Base-by-base conservation (phyloP, 805 yeast genomes). In the Wickerhamomyces canadensis region DNA sequence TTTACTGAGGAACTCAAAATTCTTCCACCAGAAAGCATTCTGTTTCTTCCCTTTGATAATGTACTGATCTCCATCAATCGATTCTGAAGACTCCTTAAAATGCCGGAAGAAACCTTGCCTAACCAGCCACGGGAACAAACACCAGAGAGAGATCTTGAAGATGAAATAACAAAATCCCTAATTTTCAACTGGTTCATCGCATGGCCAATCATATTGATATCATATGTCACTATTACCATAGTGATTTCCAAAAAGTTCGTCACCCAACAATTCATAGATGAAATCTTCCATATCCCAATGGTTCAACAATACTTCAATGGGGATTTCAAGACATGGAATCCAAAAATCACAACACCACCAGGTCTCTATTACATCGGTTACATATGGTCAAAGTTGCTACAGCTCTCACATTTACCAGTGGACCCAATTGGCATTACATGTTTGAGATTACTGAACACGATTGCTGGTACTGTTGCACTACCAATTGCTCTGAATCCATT, bases 261-360 rank as follows among this genome's bases (percentile, higher is more conserved):
- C 2, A 58, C 64, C 5, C 57, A 54, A 17, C 51, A 48, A 15
- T 66, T 65, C 44, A 67, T 67, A 10, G 96, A 93, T 62, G 98
- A 93, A 58, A 67, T 74, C 11, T 91, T 91, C 61, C 98, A 93
- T 55, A 68, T 85, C 17, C 76, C 78, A 7, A 98, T 93, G 65
- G 78, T 94, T 6, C 68, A 75, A 40, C 68, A 65, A 33, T 88
- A 83, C 52, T 73, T 86, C 41, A 47, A 56, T 2, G 82, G 81
- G 11, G 64, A 76, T 35, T 87, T 78, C 62, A 37, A 45, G n/a
- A 51, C 63, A 1, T 88, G 96, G 96, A 87, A 93, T 57, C 70
- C 78, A 11, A 89, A 91, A 54, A 87, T 93, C 55, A 91, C 98
- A 2, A 93, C 98, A 0, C 98, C 98, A 1, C 98, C 98, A 1